A percentile compares a stretch with the other conserved stretches of the same genome.
Conservation (phyloP, 495 filamentous ascomycete genomes). For the Neurospora sublineolata region DNA sequence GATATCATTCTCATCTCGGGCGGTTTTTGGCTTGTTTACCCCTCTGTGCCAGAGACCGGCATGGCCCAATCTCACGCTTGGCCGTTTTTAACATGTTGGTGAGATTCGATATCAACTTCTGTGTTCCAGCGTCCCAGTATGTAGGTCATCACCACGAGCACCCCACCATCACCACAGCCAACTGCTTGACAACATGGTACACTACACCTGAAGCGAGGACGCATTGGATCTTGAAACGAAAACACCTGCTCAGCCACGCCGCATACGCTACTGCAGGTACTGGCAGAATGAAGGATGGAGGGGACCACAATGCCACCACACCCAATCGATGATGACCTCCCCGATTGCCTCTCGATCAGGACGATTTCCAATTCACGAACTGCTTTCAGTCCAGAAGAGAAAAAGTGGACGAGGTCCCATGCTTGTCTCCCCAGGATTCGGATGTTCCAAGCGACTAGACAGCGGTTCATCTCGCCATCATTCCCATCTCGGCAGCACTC, state of each 20-base stretch:
- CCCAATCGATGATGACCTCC: conserved; percentile 5
- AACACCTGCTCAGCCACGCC: conserved; percentile 8
- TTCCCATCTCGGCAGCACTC: background rate
- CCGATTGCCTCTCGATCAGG: background rate
- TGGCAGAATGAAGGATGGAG: background rate
- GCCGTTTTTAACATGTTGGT: background rate
- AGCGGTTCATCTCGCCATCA: background rate
- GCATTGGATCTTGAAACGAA: conserved; percentile 7
- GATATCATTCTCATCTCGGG: background rate
- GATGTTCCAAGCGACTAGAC: background rate
- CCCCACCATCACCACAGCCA: background rate
- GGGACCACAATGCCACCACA: conserved; percentile 1
- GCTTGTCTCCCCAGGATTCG: background rate
- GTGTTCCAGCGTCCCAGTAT: background rate
- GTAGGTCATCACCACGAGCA: background rate
- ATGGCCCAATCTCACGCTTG: background rate
- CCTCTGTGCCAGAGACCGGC: background rate
- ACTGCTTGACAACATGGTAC: background rate
- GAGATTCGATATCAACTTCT: background rate
- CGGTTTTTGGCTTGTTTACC: background rate
- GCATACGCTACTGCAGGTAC: conserved; percentile 12
- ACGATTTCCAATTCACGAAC: background rate
- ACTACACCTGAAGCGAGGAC: background rate
- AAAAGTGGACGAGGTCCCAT: background rate
- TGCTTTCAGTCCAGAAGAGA: background rate